Conservation (phyloP, 495 filamentous ascomycete genomes). For the Penicillium dipodomyicola region DNA sequence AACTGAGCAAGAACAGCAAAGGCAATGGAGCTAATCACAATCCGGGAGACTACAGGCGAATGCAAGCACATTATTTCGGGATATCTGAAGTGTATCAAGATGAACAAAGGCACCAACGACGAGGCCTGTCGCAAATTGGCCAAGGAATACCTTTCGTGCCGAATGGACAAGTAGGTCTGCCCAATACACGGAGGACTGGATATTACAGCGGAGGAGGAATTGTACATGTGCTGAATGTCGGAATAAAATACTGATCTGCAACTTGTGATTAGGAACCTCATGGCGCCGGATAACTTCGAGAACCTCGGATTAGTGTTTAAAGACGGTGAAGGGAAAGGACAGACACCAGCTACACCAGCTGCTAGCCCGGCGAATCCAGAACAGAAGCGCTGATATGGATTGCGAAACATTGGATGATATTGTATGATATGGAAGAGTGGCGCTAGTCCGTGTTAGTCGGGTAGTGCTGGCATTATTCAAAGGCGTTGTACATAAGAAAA, state of each 20-base stretch:
- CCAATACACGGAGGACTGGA: background rate
- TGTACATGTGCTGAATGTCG: background rate
- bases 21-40: background rate
- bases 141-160: constrained; percentile 82
- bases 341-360: background rate
- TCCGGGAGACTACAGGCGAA: constrained; percentile 65
- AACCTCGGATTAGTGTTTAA: constrained; percentile 81
- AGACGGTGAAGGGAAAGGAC: constrained; percentile 26
- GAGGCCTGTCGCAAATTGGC: constrained; percentile 78
- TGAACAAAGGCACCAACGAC: constrained; percentile 76
- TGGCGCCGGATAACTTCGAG: constrained; percentile 90
- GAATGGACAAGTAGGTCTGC: constrained; percentile 83
- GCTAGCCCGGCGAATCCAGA: background rate
- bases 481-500: constrained; percentile 24
- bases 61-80: constrained; percentile 82
- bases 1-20: background rate
- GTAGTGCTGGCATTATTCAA: constrained; percentile 19
- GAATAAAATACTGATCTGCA: constrained; percentile 9
- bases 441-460: constrained; percentile 4
- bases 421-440: constrained; percentile 14
- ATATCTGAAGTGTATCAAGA: constrained; percentile 84
- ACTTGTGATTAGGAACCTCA: constrained; percentile 67
- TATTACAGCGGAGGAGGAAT: background rate
- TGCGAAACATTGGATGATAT: constrained; percentile 20
- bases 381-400: constrained; percentile 9